Base-by-base conservation (phyloP, 1,284 basidiomycete species). In the Sphaerobolus stellatus region DNA sequence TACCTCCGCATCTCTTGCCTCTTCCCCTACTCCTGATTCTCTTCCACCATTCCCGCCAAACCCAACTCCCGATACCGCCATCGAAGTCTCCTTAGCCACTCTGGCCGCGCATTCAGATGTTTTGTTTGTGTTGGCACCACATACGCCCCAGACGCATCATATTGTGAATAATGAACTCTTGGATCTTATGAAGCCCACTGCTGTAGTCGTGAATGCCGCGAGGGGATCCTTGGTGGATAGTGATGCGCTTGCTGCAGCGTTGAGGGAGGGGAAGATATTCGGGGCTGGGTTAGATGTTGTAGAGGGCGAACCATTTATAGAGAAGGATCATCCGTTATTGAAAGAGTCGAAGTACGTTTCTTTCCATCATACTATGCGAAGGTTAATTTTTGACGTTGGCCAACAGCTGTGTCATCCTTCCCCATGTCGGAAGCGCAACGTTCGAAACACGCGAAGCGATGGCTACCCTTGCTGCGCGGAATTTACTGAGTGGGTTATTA, bases 201-300 rank as follows among this genome's bases (percentile, higher is more conserved):
- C 84, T 2, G 78, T 95, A 27, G 69, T 97, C 16, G 84, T 96
- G 40, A 97, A 97, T 65, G 81, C 87, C 1, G 82, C 83, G 18
- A 74, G 93, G 31, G 92, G 92, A 7, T 81, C 91, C 0, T 73
- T 98, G 5, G 90, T 99, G 11, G 93, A 98, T 68, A 90, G 88
- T 4, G 83, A 89, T 38, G 95, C 95, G 8, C 80, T 99, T 8
- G 88, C 88, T 1, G 82, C 80, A 56, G 95, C 94, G 0, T 72
- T 98, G 44, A 73, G 76, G 46, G 81, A 86, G 58, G 81, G 81
- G 2, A 84, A 85, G 79, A 89, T 98, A 40, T 96, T 89, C 77
- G 94, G 87, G 22, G 96, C 96, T 0, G 96, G 92, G 0, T 65
- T 99, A 5, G 96, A 99, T 68, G 96, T 98, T 30, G 84, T 98